These are phyloP conservation scores for Fusarium scirpi DNA, from an alignment of 2,329 filamentous ascomycete species.

Conservation along the genomic window DNA sequence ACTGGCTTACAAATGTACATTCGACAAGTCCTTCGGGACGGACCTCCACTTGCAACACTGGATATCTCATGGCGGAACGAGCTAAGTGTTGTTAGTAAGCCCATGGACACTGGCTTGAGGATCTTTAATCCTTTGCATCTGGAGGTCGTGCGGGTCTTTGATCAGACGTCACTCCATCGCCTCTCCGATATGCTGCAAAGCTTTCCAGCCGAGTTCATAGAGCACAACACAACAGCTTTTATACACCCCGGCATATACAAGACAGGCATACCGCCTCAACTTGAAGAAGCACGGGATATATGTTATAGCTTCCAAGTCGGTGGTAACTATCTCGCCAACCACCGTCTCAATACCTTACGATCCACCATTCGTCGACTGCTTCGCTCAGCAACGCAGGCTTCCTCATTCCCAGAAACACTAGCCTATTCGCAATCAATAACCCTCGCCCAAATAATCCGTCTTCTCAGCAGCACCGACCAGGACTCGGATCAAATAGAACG, in stretches of 20 bases:
- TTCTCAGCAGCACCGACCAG: not conserved
- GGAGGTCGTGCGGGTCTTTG: constrained; percentile 1
- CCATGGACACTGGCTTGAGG: not conserved
- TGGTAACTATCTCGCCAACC: not conserved
- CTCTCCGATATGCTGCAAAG: not conserved
- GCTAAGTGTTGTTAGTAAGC: rapidly evolving
- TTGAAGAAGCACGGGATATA: not conserved
- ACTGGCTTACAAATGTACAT: constrained; percentile 8
- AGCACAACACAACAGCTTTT: not conserved
- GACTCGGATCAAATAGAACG: not conserved
- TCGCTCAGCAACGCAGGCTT: not conserved
- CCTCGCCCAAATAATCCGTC: not conserved
- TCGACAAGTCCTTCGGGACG: constrained; percentile 1
- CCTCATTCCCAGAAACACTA: constrained; percentile 1
- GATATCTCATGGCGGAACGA: rapidly evolving
- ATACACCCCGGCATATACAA: not conserved
- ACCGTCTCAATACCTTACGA: not conserved
- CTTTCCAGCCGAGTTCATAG: not conserved
- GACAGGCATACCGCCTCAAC: rapidly evolving
- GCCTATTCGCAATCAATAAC: constrained; percentile 8
- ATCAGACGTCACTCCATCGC: not conserved
- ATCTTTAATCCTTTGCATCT: not conserved
- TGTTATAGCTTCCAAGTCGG: not conserved
- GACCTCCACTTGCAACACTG: not conserved
- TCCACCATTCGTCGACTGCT: not conserved